These are phyloP conservation scores for Cercospora citrullina DNA, from an alignment of 2,329 filamentous ascomycete species.

Conservation along the genomic window DNA sequence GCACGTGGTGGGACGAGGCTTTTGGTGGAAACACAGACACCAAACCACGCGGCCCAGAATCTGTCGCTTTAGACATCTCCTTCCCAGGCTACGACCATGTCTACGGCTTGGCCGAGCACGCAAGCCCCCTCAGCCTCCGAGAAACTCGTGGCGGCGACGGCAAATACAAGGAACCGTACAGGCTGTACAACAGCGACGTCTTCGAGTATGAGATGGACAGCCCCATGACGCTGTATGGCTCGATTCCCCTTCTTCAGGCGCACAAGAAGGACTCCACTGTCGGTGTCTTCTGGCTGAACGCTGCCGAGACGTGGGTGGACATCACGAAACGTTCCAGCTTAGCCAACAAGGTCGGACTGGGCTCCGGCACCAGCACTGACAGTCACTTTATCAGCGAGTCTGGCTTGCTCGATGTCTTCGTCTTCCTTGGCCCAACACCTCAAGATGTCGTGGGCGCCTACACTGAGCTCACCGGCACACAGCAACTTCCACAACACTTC, in stretches of 20 bases:
- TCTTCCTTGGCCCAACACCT: conserved; percentile 87
- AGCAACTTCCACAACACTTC: conserved; percentile 88
- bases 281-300: conserved; percentile 96
- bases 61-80: conserved; percentile 83
- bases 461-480: conserved; percentile 86
- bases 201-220: conserved; percentile 98
- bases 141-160: conserved; percentile 86
- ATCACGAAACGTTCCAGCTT: conserved; percentile 76
- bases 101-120: conserved; percentile 91
- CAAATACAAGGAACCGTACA: conserved; percentile 85
- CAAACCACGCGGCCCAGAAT: conserved; percentile 93
- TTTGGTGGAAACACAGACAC: conserved; percentile 95
- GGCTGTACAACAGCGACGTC: conserved; percentile 93
- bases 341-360: conserved; percentile 75
- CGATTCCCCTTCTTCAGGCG: conserved; percentile 97
- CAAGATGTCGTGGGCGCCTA: conserved; percentile 79
- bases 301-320: conserved; percentile 96
- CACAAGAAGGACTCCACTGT: conserved; percentile 92
- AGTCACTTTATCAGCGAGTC: conserved; percentile 97
- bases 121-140: conserved; percentile 82
- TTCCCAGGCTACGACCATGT: conserved; percentile 92
- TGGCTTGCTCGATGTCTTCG: conserved; percentile 86
- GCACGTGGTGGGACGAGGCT: conserved; percentile 96
- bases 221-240: conserved; percentile 97
- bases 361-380: conserved; percentile 70